Evolutionary conservation across 768 basidiomycete genomes (phyloP), one percentile per base, ranked within the genome.

Genomic region (Cubamyces sp.): DNA sequence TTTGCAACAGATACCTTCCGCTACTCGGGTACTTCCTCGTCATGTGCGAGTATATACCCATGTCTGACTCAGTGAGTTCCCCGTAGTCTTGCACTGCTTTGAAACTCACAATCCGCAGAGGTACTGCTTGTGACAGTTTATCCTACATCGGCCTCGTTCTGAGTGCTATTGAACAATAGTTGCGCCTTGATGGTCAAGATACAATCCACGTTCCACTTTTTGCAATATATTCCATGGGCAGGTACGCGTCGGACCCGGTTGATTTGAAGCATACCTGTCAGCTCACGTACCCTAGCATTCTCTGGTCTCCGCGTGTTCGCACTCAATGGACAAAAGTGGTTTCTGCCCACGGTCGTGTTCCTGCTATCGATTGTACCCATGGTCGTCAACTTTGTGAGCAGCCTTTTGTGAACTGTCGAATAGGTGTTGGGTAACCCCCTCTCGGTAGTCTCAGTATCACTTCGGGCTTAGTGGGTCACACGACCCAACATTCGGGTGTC

Each of bases 1-100:
- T 60, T 1, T 25, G 57, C 18, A 62, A 62, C 23, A 53, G 65
- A n/a, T 62, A 62, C 25, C 16, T 60, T 3, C 52, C 60, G 1
- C 21, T 65, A 3, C 25, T 59, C 6, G n/a, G 19, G 21, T n/a
- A 47, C 21, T 19, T 60, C 16, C 19, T 51, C 19, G 42, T 25
- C 16, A 19, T 47, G 26, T 42, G 48, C 14, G 45, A 40, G 19
- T 43, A 21, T 18, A 21, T 59, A 8, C 41, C n/a, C 6, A 54
- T 54, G 52, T 42, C 52, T 5, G 49, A 28, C 42, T 19, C 30
- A n/a, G 57, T 52, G 41, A 18, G 49, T 28, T 12, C 14, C 5
- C 3, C 18, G n/a, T 34, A 9, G 34, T 11, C 34, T 34, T 11
- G 11, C 16, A 0, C 14, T 30, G 7, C 28, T 12, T 34, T 26